Conservation (phyloP, 805 yeast species). For the Danielia oregonensis region DNA sequence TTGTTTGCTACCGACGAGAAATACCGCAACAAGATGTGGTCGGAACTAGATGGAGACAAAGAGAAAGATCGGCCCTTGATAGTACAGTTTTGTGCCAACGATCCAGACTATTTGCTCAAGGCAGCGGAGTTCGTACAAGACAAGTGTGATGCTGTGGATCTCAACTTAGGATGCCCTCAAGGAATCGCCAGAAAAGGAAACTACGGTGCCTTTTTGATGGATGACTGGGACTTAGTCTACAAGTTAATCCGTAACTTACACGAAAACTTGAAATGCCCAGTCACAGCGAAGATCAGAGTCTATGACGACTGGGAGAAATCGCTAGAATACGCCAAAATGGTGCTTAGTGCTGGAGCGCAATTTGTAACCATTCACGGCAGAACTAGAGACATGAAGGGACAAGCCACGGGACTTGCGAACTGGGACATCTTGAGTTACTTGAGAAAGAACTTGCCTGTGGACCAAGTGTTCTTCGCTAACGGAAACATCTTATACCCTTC, state of each 20-base stretch:
- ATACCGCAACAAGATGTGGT: constrained; percentile 74
- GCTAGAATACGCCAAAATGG: constrained; percentile 82
- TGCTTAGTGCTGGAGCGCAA: constrained; percentile 91
- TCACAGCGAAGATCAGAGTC: constrained; percentile 92
- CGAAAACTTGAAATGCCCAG: constrained; percentile 73
- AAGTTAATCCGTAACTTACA: constrained; percentile 71
- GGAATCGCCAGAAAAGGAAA: constrained; percentile 94
- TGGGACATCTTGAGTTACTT: constrained; percentile 77
- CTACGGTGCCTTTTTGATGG: constrained; percentile 95
- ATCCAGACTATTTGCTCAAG: constrained; percentile 72
- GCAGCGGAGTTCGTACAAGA: constrained; percentile 84
- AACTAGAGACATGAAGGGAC: constrained; percentile 97
- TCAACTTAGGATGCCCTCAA: constrained; percentile 97
- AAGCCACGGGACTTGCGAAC: constrained; percentile 90
- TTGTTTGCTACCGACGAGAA: constrained; percentile 81
- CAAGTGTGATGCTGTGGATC: constrained; percentile 91
- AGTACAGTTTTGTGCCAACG: constrained; percentile 96
- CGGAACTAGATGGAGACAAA: constrained; percentile 66
- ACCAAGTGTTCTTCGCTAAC: constrained; percentile 87
- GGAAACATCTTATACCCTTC: constrained; percentile 92
- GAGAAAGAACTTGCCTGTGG: constrained; percentile 71
- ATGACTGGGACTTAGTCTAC: constrained; percentile 85
- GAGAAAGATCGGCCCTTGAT: constrained; percentile 76
- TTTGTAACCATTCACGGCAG: constrained; percentile 93
- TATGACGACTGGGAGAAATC: constrained; percentile 82